A percentile compares a stretch with the other conserved stretches of the same genome.
Evolutionary conservation across 495 filamentous ascomycete genomes (phyloP).

Genomic region (Trichoderma orchidacearum): DNA sequence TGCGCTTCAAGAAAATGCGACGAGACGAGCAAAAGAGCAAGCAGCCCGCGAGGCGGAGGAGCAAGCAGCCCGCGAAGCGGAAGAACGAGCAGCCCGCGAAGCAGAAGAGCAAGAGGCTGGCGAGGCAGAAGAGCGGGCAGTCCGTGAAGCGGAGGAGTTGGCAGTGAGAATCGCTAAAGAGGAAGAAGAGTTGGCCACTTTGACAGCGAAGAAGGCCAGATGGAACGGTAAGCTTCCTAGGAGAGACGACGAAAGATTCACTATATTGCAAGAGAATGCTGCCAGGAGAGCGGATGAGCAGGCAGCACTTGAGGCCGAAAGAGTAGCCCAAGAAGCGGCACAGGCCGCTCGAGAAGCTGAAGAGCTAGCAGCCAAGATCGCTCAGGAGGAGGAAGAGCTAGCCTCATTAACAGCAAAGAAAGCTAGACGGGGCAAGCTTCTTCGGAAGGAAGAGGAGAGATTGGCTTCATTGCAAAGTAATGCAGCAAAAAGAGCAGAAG

Average conservation of each 20-base stretch:
- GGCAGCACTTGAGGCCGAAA: slow-evolving; percentile 6
- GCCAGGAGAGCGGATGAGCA: slow-evolving; percentile 16
- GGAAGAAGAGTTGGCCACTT: slow-evolving; percentile 15
- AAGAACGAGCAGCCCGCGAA: slow-evolving; percentile 7
- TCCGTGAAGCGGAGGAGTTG: slow-evolving; percentile 4
- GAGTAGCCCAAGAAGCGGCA: neutral
- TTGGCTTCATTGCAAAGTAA: too few species aligned
- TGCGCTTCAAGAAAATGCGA: slow-evolving; percentile 14
- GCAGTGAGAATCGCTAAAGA: slow-evolving; percentile 14
- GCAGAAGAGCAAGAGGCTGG: slow-evolving; percentile 7
- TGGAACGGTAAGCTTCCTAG: slow-evolving; percentile 11
- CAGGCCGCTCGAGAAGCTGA: slow-evolving; percentile 4
- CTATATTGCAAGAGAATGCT: slow-evolving; percentile 19
- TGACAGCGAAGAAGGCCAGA: slow-evolving; percentile 13
- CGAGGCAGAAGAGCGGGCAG: slow-evolving; percentile 7
- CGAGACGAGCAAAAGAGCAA: slow-evolving; percentile 22
- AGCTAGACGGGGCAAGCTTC: too few species aligned
- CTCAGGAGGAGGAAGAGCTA: too few species aligned
- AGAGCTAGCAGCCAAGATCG: slow-evolving; percentile 9
- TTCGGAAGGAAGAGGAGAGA: too few species aligned
- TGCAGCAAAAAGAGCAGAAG: slow-evolving; percentile 21
- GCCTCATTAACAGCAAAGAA: too few species aligned
- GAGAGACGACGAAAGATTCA: slow-evolving; percentile 19
- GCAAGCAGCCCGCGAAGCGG: slow-evolving; percentile 2
- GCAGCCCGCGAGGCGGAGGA: slow-evolving; percentile 8